Percentiles rank a stretch among this genome's conserved stretches.
These are phyloP conservation scores for Pseudozyma sp. DNA, from an alignment of 1,284 basidiomycete species.

Conservation along the genomic window DNA sequence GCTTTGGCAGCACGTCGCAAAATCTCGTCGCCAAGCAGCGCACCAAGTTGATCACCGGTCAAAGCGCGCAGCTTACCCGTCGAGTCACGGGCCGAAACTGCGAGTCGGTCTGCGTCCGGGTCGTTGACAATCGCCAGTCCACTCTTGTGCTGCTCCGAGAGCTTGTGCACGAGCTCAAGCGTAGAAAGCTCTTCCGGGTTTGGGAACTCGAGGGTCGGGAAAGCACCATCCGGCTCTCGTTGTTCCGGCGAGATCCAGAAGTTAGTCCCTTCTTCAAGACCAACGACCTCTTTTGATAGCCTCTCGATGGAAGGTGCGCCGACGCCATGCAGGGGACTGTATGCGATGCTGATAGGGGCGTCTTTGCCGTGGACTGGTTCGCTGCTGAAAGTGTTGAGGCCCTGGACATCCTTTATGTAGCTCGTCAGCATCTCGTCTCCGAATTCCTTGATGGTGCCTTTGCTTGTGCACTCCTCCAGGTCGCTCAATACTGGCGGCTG, in stretches of 20 bases:
- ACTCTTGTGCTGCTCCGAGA: conserved; percentile 52
- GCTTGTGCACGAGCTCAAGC: conserved; percentile 56
- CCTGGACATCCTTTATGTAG: conserved; percentile 50
- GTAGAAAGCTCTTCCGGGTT: conserved; percentile 63
- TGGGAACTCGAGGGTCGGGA: conserved; percentile 61
- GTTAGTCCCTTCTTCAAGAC: conserved; percentile 39
- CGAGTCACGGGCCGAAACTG: conserved; percentile 53
- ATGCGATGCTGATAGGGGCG: conserved; percentile 46
- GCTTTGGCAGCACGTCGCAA: conserved; percentile 42
- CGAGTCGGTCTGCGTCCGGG: conserved; percentile 60
- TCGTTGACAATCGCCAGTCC: conserved; percentile 62
- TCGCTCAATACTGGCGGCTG: conserved; percentile 21
- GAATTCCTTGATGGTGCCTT: conserved; percentile 34
- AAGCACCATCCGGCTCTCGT: conserved; percentile 57
- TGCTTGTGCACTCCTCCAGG: conserved; percentile 32
- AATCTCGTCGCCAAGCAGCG: conserved; percentile 58
- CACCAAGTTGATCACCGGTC: conserved; percentile 60
- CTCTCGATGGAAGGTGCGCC: conserved; percentile 51
- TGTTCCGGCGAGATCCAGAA: conserved; percentile 58
- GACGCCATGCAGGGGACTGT: conserved; percentile 62
- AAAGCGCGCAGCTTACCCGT: conserved; percentile 49
- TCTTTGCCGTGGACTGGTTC: conserved; percentile 17
- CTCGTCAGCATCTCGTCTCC: conserved; percentile 44
- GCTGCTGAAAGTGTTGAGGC: conserved; percentile 21
- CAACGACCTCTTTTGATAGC: conserved; percentile 40